Conservation (phyloP, 2,329 filamentous ascomycete species). For the Chalaropsis thielavioides region DNA sequence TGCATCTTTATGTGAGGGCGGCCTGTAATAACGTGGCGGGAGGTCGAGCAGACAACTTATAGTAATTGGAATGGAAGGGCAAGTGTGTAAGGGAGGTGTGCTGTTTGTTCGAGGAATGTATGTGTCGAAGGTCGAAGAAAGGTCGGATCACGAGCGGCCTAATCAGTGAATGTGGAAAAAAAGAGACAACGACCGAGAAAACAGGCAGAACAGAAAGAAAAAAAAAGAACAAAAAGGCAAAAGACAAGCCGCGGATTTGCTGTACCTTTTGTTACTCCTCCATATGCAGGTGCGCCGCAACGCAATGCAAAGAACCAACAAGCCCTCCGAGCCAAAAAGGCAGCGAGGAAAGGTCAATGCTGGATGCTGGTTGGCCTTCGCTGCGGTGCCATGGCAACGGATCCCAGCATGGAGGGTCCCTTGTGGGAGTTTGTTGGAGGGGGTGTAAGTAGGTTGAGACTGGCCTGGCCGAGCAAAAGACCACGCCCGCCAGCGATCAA, state of each 20-base stretch:
- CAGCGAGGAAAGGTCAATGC: neutral
- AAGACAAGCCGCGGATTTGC: neutral
- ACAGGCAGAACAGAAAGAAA: neutral
- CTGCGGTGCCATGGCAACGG: constrained; percentile 2
- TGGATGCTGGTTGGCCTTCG: neutral
- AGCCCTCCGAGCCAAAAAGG: neutral
- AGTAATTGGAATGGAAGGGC: neutral
- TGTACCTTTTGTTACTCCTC: constrained; percentile 1
- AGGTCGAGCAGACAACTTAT: neutral
- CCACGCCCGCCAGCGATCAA: neutral
- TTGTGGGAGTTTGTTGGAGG: neutral
- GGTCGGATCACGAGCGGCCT: neutral
- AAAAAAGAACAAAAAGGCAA: neutral
- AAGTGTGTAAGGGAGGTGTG: neutral
- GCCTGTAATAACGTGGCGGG: neutral
- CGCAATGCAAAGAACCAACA: neutral
- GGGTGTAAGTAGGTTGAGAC: neutral
- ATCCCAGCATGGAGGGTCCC: neutral
- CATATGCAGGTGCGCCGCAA: neutral
- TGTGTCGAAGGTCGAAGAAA: neutral
- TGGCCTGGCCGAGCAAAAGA: neutral
- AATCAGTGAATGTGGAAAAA: neutral
- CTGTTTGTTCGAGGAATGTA: neutral
- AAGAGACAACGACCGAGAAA: neutral
- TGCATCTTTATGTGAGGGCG: neutral